A percentile compares a stretch with the other conserved stretches of the same genome.
Conservation (phyloP, 2,329 filamentous ascomycete genomes). For the Fusarium stilboides region DNA sequence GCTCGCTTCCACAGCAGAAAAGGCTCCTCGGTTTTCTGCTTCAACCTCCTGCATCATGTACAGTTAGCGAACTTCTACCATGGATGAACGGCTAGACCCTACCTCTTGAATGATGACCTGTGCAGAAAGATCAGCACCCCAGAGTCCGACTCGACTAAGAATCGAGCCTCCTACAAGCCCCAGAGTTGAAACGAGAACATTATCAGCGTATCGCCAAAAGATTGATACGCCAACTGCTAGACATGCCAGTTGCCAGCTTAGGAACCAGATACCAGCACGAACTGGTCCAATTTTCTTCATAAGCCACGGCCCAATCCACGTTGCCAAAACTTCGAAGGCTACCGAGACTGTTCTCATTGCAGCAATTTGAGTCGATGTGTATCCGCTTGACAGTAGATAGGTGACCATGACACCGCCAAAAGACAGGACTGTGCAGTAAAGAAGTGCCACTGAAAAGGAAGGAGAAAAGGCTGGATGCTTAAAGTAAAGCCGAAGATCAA, state of each 20-base stretch:
- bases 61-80: slow-evolving; percentile 11
- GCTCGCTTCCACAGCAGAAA: slow-evolving; percentile 77
- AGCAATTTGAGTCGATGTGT: slow-evolving; percentile 67
- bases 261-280: slow-evolving; percentile 79
- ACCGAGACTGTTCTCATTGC: slow-evolving; percentile 67
- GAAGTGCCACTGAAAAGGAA: slow-evolving; percentile 71
- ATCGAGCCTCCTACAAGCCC: slow-evolving; percentile 66
- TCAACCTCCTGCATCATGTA: slow-evolving; percentile 64
- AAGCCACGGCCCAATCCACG: slow-evolving; percentile 70
- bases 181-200: slow-evolving; percentile 58
- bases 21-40: slow-evolving; percentile 72
- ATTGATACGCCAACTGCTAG: slow-evolving; percentile 61
- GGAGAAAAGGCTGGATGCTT: slow-evolving; percentile 71
- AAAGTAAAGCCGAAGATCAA: slow-evolving; percentile 61
- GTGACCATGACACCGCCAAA: slow-evolving; percentile 76
- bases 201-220: slow-evolving; percentile 56
- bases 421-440: slow-evolving; percentile 74
- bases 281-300: slow-evolving; percentile 70
- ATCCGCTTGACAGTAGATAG: slow-evolving; percentile 70
- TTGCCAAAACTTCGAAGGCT: slow-evolving; percentile 72
- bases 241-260: slow-evolving; percentile 76
- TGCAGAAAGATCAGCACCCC: slow-evolving; percentile 73
- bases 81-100: slow-evolving; percentile 21
- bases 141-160: slow-evolving; percentile 72
- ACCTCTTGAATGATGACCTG: slow-evolving; percentile 75